Evolutionary conservation across 2,329 filamentous ascomycete species (phyloP).

Genomic region (Pseudogymnoascus destructans): DNA sequence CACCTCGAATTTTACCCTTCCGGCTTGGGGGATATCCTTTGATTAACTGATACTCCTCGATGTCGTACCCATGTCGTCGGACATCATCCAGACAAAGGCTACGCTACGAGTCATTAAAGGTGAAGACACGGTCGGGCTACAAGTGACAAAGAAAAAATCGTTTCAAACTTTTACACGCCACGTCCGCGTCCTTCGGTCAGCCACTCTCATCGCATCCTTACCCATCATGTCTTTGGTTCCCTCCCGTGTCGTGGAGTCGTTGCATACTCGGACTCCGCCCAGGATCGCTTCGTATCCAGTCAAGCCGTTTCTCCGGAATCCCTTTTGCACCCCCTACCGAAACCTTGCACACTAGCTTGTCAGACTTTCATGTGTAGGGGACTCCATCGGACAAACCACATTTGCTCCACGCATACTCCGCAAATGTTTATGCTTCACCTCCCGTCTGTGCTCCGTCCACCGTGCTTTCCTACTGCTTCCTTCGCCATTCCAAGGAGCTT

Average conservation of each 20-base stretch:
- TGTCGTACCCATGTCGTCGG: constrained; percentile 1
- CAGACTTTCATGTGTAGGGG: constrained; percentile 5
- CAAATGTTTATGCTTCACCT: constrained; percentile 6
- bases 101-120: constrained; percentile 2
- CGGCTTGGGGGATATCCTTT: background rate
- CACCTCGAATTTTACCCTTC: background rate
- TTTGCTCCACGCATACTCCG: constrained; percentile 7
- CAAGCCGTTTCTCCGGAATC: background rate
- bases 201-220: background rate
- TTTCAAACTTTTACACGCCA: background rate
- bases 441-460: background rate
- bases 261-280: background rate
- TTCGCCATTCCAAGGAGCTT: background rate
- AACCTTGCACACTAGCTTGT: constrained; percentile 7
- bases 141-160: constrained; percentile 4
- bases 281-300: constrained; percentile 3
- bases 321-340: constrained; percentile 1
- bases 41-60: background rate
- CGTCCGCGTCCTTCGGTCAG: constrained; percentile 2
- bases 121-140: background rate
- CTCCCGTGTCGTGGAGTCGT: background rate
- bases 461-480: background rate
- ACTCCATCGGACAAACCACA: constrained; percentile 7
- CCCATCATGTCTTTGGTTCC: constrained; percentile 2
- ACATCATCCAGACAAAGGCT: background rate